Evolutionary conservation across 164 flowering plant species (phyloP), one percentile per base, ranked within the genome.

Genomic region (Euptelea pleiosperma): DNA sequence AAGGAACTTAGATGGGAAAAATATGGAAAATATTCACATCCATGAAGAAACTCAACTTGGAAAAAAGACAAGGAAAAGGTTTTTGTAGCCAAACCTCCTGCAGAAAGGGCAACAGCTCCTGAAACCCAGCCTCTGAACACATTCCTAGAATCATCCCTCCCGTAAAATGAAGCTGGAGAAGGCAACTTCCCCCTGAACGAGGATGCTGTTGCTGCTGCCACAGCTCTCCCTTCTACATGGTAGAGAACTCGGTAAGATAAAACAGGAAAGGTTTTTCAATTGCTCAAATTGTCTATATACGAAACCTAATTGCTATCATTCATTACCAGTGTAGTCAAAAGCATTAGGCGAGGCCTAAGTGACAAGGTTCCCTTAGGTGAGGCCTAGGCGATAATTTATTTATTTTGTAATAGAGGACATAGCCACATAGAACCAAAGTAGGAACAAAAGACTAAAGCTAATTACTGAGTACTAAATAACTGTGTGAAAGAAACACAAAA

Each of bases 21-120:
- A 35, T 24, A 19, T 22, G 9, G 44, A 39, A 14, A 25, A 26
- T n/a, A 14, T 24, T 9, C n/a, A n/a, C n/a, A n/a, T n/a, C n/a
- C n/a, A 55, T 0, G 11, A 24, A 39, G 11, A 26, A 41, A 29
- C 26, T 14, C 1, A 15, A 22, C 18, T n/a, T 7, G 53, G 8
- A 35, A 15, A 16, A 56, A 7, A 55, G 18, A 55, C 18, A 37
- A 58, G 25, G 41, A 31, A 8, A 33, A 37, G 39, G 22, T n/a
- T n/a, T n/a, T 29, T 34, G 8, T 45, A 49, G 25, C 45, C 56
- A 57, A 70, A 93, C 99, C 97, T 86, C 95, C 96, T 0, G 84
- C 88, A 49, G 99, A 92, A 61, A 90, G 75, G 22, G 83, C 88
- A 57, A 90, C 75, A 16, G 73, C 77, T 55, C 86, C 83, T 50